Base-by-base conservation (phyloP, 306 rosid genomes). In the Delonix regia region DNA sequence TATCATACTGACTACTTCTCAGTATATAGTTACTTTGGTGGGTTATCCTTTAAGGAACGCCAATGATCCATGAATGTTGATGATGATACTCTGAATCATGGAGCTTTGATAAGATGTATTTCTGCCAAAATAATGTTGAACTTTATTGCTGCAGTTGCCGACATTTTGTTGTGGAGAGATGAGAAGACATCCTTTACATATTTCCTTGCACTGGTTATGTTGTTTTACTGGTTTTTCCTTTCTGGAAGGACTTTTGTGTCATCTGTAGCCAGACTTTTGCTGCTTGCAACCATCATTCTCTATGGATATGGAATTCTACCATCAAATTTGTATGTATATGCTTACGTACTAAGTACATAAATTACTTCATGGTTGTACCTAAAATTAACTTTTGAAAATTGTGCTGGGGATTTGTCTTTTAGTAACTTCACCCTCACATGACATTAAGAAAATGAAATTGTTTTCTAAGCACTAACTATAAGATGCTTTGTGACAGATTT, bases 81-180 rank as follows among this genome's bases (percentile, higher is more conserved):
- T 62, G 76, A 65, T 24, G 18, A n/a, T n/a, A n/a, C 75, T 69
- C 47, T 71, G 49, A 75, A 64, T 56, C 69, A 24, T 24, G 22
- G 64, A 74, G 52, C 41, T 63, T 16, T 36, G 10, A n/a, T 56
- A 36, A 55, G 36, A 82, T 76, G 62, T 34, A 73, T 73, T 52
- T 70, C 19, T 14, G 65, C 76, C 68, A 41, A 72, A 41, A 65
- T 92, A 83, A 89, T 75, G 41, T 78, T 66, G 48, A 66, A 42
- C 67, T 89, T 74, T 88, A 28, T 82, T 84, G 81, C 77, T 80
- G 83, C 94, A 94, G 98, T 90, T 84, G 97, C 98, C 33, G 87
- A 80, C 51, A 72, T 94, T 82, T 83, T 94, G 90, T 87, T 89
- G 85, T 94, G 98, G 98, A 94, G 96, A 78, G 87, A 94, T 21